Base-by-base conservation (phyloP, 148 eudicot genomes). In the Amaranthus cruentus region DNA sequence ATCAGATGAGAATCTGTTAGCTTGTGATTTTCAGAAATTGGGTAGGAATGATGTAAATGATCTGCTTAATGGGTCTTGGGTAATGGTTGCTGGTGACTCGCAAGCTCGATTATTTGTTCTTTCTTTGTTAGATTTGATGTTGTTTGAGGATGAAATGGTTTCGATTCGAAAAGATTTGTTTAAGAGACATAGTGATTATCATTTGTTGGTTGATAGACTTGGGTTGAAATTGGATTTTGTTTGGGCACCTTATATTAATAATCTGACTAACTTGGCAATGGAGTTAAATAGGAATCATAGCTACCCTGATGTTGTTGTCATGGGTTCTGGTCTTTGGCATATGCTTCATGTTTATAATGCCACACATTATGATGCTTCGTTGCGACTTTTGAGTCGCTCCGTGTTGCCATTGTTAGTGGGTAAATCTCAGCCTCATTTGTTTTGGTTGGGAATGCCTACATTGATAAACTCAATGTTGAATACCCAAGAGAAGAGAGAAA, bases 271-370 rank as follows among this genome's bases (percentile, higher is more conserved):
- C 21, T 73, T 87, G 54, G 71, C 81, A 71, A 15, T 65, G 21
- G 86, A 62, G 8, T 80, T 87, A 55, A 84, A 73, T 70, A 68
- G 66, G 51, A 86, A 80, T n/a, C 79, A 73, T 80, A 83, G 74
- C 61, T 83, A 72, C 61, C 98, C 98, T 0, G 93, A 95, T 87
- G 90, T 95, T 75, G 55, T 91, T 66, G 84, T 91, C 43, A 87
- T 95, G 90, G 97, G 98, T 38, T 86, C 90, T n/a, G 98, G 98
- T 53, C 82, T 95, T 44, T 95, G 98, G 98, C 89, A 95, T 76
- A 91, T 91, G 96, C 81, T 95, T n/a, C 97, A 88, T 75, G 57
- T 88, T 21, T 80, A 82, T 8, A 87, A 91, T 76, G 74, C 88
- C 0, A 63, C 89, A 2, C 87, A 88, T 63, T 95, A 83, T 68